Conservation (phyloP, 352 stramenopile species). For the Phytophthora meadii region DNA sequence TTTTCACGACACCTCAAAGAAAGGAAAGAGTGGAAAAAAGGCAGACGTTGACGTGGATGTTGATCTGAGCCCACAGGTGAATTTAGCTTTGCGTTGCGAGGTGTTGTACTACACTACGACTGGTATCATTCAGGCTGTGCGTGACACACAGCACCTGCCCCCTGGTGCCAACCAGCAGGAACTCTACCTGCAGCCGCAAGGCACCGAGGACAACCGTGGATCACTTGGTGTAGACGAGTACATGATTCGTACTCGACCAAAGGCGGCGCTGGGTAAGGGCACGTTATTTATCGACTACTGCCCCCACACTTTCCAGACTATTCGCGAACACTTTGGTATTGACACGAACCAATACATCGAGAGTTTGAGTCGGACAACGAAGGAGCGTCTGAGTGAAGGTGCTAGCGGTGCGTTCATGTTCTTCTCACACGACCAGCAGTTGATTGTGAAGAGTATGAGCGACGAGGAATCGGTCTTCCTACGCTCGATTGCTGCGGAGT, state of each 20-base stretch:
- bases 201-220: slow-evolving; percentile 77
- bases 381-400: slow-evolving; percentile 87
- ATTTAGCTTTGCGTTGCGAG: slow-evolving; percentile 83
- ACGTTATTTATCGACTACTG: slow-evolving; percentile 90
- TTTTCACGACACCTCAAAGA: slow-evolving; percentile 57
- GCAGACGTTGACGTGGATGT: slow-evolving; percentile 84
- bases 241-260: slow-evolving; percentile 83
- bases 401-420: slow-evolving; percentile 91
- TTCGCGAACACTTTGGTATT: slow-evolving; percentile 86
- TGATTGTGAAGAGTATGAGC: slow-evolving; percentile 93
- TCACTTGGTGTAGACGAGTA: slow-evolving; percentile 85
- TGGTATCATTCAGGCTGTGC: slow-evolving; percentile 88
- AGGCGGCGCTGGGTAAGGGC: slow-evolving; percentile 73
- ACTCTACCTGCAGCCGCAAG: slow-evolving; percentile 80
- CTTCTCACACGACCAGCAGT: slow-evolving; percentile 88
- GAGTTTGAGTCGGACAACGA: slow-evolving; percentile 84
- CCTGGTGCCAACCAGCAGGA: slow-evolving; percentile 78
- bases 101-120: slow-evolving; percentile 91
- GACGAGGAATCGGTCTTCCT: slow-evolving; percentile 86
- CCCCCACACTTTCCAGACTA: slow-evolving; percentile 87
- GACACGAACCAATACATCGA: slow-evolving; percentile 86
- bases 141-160: slow-evolving; percentile 72
- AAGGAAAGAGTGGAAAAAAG: slow-evolving; percentile 54
- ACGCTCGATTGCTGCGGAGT: slow-evolving; percentile 81
- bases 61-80: slow-evolving; percentile 87